phyloP scores from a whole-genome alignment of 2,329 filamentous ascomycete species.

The Verruconis gallopava region DNA sequence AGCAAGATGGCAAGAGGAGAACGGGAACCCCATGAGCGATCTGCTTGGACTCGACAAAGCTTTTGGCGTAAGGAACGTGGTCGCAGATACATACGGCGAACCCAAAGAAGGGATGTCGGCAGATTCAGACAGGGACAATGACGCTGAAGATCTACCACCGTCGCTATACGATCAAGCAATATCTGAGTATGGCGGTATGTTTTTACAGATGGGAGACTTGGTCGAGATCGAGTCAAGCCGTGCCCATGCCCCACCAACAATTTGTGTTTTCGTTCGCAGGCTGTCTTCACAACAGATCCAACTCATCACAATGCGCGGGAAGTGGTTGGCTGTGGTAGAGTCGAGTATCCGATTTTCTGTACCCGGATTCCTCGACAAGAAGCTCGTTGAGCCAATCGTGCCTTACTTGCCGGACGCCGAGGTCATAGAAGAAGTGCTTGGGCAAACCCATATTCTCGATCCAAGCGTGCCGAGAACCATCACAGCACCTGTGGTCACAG shows the following conservation, averaged over 20 bases:
- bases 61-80: background rate
- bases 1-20: slow-evolving; percentile 30
- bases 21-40: slow-evolving; percentile 22
- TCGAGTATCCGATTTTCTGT: slow-evolving; percentile 30
- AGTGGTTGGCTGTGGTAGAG: slow-evolving; percentile 30
- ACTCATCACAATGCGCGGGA: slow-evolving; percentile 38
- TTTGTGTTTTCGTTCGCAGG: slow-evolving; percentile 37
- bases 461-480: slow-evolving; percentile 32
- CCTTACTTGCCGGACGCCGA: slow-evolving; percentile 37
- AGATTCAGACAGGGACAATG: background rate
- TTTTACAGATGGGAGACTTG: slow-evolving; percentile 31
- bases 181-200: background rate
- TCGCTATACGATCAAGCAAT: background rate
- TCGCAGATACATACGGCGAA: background rate
- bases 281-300: slow-evolving; percentile 27
- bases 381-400: slow-evolving; percentile 33
- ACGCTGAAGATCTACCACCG: background rate
- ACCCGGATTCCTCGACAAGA: slow-evolving; percentile 33
- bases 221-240: slow-evolving; percentile 26
- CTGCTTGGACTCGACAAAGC: slow-evolving; percentile 20
- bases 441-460: slow-evolving; percentile 25
- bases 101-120: background rate
- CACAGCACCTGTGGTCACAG: slow-evolving; percentile 30
- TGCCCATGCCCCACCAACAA: slow-evolving; percentile 6
- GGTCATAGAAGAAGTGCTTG: slow-evolving; percentile 20